Evolutionary conservation across 495 filamentous ascomycete genomes (phyloP).

Genomic region (Geoglossum glabrum): DNA sequence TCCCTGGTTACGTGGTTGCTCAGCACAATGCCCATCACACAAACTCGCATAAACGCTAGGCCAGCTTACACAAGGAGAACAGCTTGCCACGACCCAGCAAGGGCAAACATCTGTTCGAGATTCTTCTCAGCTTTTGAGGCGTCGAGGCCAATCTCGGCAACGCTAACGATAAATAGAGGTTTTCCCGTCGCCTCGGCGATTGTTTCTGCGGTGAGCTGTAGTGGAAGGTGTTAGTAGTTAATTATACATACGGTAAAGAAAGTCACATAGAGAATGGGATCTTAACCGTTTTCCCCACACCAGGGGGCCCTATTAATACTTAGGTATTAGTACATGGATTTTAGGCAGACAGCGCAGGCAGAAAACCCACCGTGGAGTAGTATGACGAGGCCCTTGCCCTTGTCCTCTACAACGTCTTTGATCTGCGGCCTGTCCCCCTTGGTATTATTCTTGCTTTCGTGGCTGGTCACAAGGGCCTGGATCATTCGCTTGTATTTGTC

Average conservation of each 20-base stretch:
- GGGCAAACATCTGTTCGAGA: constrained; percentile 12
- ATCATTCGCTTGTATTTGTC: background rate
- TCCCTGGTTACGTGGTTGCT: constrained; percentile 3
- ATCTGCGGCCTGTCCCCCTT: background rate
- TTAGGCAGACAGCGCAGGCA: background rate
- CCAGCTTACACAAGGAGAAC: constrained; percentile 13
- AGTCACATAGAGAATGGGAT: no score
- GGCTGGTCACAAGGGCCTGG: background rate
- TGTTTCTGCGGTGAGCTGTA: constrained; percentile 6
- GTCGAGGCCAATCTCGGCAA: constrained; percentile 12
- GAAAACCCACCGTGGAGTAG: background rate
- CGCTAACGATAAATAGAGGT: constrained; percentile 13
- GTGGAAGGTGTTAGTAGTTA: background rate
- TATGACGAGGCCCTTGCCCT: background rate
- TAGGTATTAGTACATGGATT: background rate
- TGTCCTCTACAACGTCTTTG: background rate
- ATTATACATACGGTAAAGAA: background rate
- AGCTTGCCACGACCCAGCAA: constrained; percentile 9
- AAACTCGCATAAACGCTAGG: background rate
- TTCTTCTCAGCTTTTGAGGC: constrained; percentile 12
- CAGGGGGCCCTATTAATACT: background rate
- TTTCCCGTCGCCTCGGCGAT: constrained; percentile 11
- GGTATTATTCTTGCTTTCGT: background rate
- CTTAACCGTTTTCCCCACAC: background rate
- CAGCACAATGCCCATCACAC: background rate